Base-by-base conservation (phyloP, 176 grass and related monocot species). In the Triticum monococcum region DNA sequence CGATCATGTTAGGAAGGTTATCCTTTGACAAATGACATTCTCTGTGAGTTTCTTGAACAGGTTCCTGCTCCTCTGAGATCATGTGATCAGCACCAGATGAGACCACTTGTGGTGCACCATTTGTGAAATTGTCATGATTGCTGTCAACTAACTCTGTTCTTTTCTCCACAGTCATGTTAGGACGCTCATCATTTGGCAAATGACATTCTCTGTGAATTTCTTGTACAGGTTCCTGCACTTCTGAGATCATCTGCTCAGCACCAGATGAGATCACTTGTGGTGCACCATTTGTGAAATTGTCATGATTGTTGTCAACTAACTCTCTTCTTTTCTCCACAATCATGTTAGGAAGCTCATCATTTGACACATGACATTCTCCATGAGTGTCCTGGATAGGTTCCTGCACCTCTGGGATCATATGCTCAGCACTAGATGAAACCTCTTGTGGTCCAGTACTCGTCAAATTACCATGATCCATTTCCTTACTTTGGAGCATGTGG, bases 71-170 rank as follows among this genome's bases (percentile, higher is more conserved):
- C 54, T 59, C 54, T 59, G 18, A 22, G 54, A 59, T 54, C 50
- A 54, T 18, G 0, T 54, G 50, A 6, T 22, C 86, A 78, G 78
- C 1, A 28, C 24, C 81, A 77, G 31, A 89, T 63, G 66, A 31
- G 77, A 40, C 70, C 68, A 86, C 93, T 60, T 32, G 68, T 61
- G 68, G 52, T 35, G 75, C 64, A 22, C 74, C 79, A 83, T 92
- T 69, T 54, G 59, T 74, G 67, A 88, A 54, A 79, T 67, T 74
- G 83, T 3, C 13, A 50, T 50, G 46, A 50, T 50, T 16, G 13
- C 16, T 50, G 13, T 50, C 78, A 81, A 92, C 81, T 67, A 92
- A 90, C 30, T 90, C 70, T 48, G 87, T 52, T 61, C 45, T 81
- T 67, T 86, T 82, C 45, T 69, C 48, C 33, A 22, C 11, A 6